A percentile compares a stretch with the other conserved stretches of the same genome.
Evolutionary conservation across 2,329 filamentous ascomycete species (phyloP).

Genomic region (Mariannaea elegans): DNA sequence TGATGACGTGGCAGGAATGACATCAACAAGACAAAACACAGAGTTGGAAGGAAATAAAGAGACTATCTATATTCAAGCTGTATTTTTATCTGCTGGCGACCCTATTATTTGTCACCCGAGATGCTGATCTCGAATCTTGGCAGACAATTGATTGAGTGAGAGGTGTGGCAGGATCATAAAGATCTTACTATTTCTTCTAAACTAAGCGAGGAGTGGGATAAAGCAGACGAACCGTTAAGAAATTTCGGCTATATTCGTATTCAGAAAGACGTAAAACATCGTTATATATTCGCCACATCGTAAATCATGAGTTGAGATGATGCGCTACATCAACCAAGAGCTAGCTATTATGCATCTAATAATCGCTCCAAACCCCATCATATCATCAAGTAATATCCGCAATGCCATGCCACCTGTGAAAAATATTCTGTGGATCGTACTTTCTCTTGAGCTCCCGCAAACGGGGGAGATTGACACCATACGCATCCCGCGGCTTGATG

Average conservation of each 20-base stretch:
- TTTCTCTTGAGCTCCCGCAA: slow-evolving; percentile 45
- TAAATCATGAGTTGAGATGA: background rate
- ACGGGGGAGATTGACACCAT: slow-evolving; percentile 42
- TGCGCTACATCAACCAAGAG: background rate
- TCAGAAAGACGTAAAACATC: background rate
- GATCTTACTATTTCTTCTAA: too few relatives aligned
- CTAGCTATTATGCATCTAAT: background rate
- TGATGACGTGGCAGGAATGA: too few relatives aligned
- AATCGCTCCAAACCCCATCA: background rate
- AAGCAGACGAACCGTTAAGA: too few relatives aligned
- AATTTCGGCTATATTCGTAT: background rate
- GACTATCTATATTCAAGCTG: too few relatives aligned
- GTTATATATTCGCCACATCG: background rate
- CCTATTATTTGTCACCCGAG: too few relatives aligned
- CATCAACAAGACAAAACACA: too few relatives aligned
- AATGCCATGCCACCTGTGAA: slow-evolving; percentile 44
- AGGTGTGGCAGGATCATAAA: too few relatives aligned
- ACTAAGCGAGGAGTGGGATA: too few relatives aligned
- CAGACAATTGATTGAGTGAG: too few relatives aligned
- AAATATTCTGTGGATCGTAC: slow-evolving; percentile 47
- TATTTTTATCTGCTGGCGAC: too few relatives aligned
- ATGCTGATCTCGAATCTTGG: too few relatives aligned
- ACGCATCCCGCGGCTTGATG: slow-evolving; percentile 40
- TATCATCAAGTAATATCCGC: background rate
- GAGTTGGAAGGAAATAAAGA: too few relatives aligned